Conservation (phyloP, 2,329 filamentous ascomycete genomes). For the Herpotrichia juniperi region DNA sequence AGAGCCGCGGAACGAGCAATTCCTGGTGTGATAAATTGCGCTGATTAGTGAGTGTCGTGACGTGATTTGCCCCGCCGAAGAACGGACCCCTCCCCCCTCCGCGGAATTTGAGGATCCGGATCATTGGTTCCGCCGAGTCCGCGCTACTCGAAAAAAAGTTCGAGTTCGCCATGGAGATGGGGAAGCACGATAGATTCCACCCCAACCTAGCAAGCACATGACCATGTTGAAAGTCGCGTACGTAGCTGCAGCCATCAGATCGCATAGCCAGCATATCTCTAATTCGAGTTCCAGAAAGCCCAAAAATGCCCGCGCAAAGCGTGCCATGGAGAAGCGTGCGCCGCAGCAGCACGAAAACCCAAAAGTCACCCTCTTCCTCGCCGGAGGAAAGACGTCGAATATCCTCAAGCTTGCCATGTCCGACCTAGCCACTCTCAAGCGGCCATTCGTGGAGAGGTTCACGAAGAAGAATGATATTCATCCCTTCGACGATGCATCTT, state of each 20-base stretch:
- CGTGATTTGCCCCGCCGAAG: constrained; percentile 29
- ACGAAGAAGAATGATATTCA: constrained; percentile 96
- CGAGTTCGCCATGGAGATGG: constrained; percentile 19
- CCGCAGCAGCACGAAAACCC: constrained; percentile 89
- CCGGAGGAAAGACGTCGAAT: constrained; percentile 84
- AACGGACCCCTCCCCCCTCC: constrained; percentile 5
- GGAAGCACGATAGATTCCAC: constrained; percentile 27
- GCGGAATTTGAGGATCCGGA: neutral
- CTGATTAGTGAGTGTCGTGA: constrained; percentile 23
- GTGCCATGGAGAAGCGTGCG: constrained; percentile 90
- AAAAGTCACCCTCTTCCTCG: constrained; percentile 87
- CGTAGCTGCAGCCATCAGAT: neutral
- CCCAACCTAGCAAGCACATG: constrained; percentile 6
- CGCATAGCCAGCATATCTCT: neutral
- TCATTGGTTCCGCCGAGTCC: constrained; percentile 14
- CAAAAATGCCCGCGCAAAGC: constrained; percentile 88
- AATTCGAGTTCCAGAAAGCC: constrained; percentile 59
- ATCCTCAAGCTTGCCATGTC: constrained; percentile 81
- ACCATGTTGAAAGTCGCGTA: constrained; percentile 13
- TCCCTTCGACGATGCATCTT: constrained; percentile 88
- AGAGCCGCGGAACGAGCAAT: neutral
- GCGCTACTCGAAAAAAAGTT: constrained; percentile 12
- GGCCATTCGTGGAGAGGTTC: constrained; percentile 86
- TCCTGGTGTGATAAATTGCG: constrained; percentile 26
- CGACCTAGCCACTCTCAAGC: constrained; percentile 84